These are phyloP conservation scores for Beta macrorhiza DNA, from an alignment of 179 eudicot species.

Conservation along the genomic window DNA sequence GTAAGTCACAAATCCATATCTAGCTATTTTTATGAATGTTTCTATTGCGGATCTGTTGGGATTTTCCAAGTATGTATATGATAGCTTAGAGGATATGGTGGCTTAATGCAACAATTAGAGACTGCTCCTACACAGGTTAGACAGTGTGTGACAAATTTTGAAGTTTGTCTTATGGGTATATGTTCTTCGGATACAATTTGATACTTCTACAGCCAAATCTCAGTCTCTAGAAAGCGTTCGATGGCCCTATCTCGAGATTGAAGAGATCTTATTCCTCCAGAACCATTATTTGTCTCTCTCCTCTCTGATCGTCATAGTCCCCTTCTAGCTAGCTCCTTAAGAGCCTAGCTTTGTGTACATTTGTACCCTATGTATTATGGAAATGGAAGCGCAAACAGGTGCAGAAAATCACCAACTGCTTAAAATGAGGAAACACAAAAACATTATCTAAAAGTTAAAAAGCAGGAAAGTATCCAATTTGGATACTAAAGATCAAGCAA, in stretches of 20 bases:
- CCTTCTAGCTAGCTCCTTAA: too few relatives aligned
- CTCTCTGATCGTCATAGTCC: too few relatives aligned
- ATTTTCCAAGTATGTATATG: background rate
- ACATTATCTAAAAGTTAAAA: too few relatives aligned
- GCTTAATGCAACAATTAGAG: background rate
- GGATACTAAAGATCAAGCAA: too few relatives aligned
- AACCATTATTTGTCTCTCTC: too few relatives aligned
- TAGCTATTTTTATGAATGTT: background rate
- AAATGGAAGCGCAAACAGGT: background rate
- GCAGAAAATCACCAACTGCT: background rate
- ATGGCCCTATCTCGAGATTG: too few relatives aligned
- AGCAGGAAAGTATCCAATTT: too few relatives aligned
- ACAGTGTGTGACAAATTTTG: background rate
- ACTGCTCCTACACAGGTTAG: background rate
- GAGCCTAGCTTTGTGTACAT: background rate
- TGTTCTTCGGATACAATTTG: too few relatives aligned
- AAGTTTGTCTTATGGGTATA: background rate
- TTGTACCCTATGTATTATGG: background rate
- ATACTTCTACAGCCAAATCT: too few relatives aligned
- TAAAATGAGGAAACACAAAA: background rate
- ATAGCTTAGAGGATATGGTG: background rate
- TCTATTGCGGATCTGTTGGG: background rate
- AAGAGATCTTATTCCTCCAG: too few relatives aligned
- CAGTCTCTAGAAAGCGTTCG: too few relatives aligned
- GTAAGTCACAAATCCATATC: constrained; percentile 36